Evolutionary conservation across 768 basidiomycete genomes (phyloP).

Genomic region (Tephrocybe sp.): DNA sequence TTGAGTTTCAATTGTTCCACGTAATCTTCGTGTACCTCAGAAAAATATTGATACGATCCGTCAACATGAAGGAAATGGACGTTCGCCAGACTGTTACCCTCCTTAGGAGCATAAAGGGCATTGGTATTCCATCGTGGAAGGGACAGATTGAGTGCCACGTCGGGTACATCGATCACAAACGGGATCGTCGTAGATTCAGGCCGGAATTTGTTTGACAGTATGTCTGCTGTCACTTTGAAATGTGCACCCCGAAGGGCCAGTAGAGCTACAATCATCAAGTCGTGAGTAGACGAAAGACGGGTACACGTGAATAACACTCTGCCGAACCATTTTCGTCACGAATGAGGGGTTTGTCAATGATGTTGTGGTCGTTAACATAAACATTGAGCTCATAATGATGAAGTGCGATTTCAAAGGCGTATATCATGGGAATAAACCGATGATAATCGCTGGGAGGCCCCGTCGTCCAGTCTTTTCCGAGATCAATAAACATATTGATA

Average conservation of each 20-base stretch:
- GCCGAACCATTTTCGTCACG: constrained; percentile 80
- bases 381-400: constrained; percentile 76
- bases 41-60: constrained; percentile 75
- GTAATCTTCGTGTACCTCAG: constrained; percentile 64
- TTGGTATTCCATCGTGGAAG: constrained; percentile 92
- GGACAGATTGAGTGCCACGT: constrained; percentile 57
- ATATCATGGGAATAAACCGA: constrained; percentile 83
- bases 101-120: constrained; percentile 60
- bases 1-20: constrained; percentile 77
- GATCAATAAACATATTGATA: constrained; percentile 90
- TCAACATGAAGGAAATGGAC: constrained; percentile 55
- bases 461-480: constrained; percentile 89
- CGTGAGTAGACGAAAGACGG: neutral
- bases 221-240: constrained; percentile 48
- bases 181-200: constrained; percentile 68
- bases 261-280: constrained; percentile 51
- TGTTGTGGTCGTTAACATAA: constrained; percentile 95
- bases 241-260: constrained; percentile 62
- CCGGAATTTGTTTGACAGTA: constrained; percentile 73
- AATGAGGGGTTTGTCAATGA: constrained; percentile 85
- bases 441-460: constrained; percentile 80
- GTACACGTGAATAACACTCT: neutral
- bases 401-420: constrained; percentile 68
- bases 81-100: constrained; percentile 63
- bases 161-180: constrained; percentile 61